A percentile compares a stretch with the other conserved stretches of the same genome.
Evolutionary conservation across 208 protist genomes (phyloP).

Genomic region (Trypanosoma scelopori): DNA sequence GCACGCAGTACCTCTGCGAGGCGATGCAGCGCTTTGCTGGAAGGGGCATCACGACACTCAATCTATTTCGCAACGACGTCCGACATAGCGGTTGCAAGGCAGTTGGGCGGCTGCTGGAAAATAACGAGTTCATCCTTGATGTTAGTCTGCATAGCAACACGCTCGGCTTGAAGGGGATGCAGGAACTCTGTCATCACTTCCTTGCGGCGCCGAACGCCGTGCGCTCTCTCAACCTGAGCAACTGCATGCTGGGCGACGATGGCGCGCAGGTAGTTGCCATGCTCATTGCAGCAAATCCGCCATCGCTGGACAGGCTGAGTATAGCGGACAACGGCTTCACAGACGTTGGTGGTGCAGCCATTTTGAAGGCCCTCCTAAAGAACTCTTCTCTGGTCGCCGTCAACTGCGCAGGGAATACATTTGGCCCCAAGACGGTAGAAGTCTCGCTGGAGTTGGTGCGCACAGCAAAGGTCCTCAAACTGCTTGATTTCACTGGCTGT

Average conservation of each 20-base stretch:
- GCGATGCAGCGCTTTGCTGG: slow-evolving; percentile 67
- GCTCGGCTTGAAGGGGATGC: slow-evolving; percentile 69
- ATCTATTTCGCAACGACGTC: slow-evolving; percentile 76
- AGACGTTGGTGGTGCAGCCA: slow-evolving; percentile 46
- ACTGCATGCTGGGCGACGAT: slow-evolving; percentile 84
- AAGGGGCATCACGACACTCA: slow-evolving; percentile 61
- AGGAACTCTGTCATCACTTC: slow-evolving; percentile 52
- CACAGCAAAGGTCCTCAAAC: slow-evolving; percentile 64
- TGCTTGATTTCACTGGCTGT: slow-evolving; percentile 67
- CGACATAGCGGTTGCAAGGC: slow-evolving; percentile 63
- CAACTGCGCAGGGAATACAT: slow-evolving; percentile 55
- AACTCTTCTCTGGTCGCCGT: slow-evolving; percentile 65
- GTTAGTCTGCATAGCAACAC: slow-evolving; percentile 78
- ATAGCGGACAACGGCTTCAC: slow-evolving; percentile 75
- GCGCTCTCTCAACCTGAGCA: slow-evolving; percentile 57
- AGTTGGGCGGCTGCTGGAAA: slow-evolving; percentile 60
- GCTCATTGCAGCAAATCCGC: slow-evolving; percentile 60
- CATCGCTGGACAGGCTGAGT: slow-evolving; percentile 56
- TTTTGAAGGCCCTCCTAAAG: slow-evolving; percentile 51
- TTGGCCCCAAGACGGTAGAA: slow-evolving; percentile 60
- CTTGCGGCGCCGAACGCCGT: slow-evolving; percentile 35
- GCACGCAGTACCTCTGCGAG: slow-evolving; percentile 59
- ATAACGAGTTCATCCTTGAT: slow-evolving; percentile 58
- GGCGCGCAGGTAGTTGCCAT: slow-evolving; percentile 66
- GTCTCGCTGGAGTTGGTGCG: slow-evolving; percentile 46